Base-by-base conservation (phyloP, 1,284 basidiomycete species). In the Grifola frondosa region DNA sequence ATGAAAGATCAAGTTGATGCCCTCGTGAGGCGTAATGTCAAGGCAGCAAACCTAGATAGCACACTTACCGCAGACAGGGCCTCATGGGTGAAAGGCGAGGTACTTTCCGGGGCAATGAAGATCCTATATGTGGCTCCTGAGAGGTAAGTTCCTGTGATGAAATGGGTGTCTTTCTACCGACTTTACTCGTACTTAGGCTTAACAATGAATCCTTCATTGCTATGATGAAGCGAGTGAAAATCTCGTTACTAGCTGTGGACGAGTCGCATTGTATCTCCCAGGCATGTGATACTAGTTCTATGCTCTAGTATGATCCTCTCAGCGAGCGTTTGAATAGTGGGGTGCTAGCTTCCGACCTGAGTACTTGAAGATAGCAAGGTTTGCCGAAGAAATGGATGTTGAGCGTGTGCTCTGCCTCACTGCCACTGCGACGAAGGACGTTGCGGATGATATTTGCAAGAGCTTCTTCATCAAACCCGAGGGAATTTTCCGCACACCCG, bases 81-180 rank as follows among this genome's bases (percentile, higher is more conserved):
- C 76, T 57, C 66, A 31, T 74, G 68, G 45, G 49, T 60, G n/a
- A 60, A 71, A 57, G 63, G 74, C 37, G 68, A 78, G 28, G 57
- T 62, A 1, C 25, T 54, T 44, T 71, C 76, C 64, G 64, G 70
- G 34, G 54, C 66, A 40, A 59, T 71, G 45, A 73, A 70, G 37
- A 66, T 99, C 4, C 74, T 96, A 9, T 99, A 98, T 59, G 79
- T 97, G n/a, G 97, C 96, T 0, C 96, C 97, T 0, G 97, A 98
- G 65, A 88, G 91, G 67, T 66, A 29, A 44, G 63, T 44, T 9
- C 19, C 15, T 10, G n/a, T 8, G 4, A 19, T 12, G n/a, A 21
- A 13, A 12, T 30, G 20, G 1, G 40, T 49, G 31, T 46, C 37
- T 64, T 66, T 91, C 41, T 74, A 75, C 24, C 78, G 79, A 55